Evolutionary conservation across 163 green algal genomes (phyloP).

Genomic region (Chlamydomonas reinhardtii): DNA sequence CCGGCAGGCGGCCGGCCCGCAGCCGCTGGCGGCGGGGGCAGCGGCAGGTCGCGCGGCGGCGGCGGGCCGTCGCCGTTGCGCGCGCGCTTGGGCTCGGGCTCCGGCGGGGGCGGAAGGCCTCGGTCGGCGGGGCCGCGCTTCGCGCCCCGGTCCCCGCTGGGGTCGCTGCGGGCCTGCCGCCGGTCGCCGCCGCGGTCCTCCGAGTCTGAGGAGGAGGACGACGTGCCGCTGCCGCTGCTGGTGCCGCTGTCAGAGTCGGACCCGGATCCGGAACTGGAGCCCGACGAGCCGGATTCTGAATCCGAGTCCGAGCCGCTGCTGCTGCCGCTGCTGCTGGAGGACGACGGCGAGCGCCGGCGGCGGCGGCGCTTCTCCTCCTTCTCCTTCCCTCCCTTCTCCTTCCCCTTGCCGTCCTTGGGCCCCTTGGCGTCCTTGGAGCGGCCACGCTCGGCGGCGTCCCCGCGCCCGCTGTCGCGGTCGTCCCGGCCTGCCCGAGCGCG

Average conservation of each 20-base stretch:
- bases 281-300: background rate
- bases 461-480: background rate
- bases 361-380: background rate
- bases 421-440: background rate
- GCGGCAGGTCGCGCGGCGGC: background rate
- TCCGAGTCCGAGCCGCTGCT: slow-evolving; percentile 35
- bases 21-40: background rate
- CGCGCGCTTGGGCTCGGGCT: slow-evolving; percentile 22
- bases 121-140: background rate
- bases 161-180: background rate
- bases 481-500: background rate
- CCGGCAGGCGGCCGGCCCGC: too few relatives aligned
- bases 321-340: slow-evolving; percentile 29
- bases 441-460: background rate
- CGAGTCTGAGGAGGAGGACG: slow-evolving; percentile 16
- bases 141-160: background rate
- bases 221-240: slow-evolving; percentile 17
- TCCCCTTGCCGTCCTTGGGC: background rate
- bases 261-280: slow-evolving; percentile 15
- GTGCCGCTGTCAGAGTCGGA: background rate
- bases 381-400: background rate
- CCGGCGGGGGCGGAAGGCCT: background rate
- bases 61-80: background rate
- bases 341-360: background rate
- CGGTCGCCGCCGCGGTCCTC: background rate